Evolutionary conservation across 2,329 filamentous ascomycete genomes (phyloP).

Genomic region (Dichotomopilus funicola): DNA sequence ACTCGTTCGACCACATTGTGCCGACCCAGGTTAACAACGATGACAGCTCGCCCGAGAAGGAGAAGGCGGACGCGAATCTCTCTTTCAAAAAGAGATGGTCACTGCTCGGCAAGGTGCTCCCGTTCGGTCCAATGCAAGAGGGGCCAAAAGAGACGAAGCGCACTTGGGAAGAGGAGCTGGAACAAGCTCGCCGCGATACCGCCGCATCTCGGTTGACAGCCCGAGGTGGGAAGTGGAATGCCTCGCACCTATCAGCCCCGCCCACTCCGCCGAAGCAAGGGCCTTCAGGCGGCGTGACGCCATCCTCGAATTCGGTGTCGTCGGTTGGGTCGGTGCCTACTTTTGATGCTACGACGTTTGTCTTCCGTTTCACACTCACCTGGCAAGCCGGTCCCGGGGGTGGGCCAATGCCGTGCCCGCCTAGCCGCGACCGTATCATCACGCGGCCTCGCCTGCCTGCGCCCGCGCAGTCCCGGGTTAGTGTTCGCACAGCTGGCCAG

Average conservation of each 20-base stretch:
- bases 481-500: conserved; percentile 27
- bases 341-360: conserved; percentile 51
- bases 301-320: conserved; percentile 43
- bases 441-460: conserved; percentile 62
- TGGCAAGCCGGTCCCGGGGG: conserved; percentile 24
- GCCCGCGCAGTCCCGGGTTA: conserved; percentile 61
- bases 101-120: conserved; percentile 57
- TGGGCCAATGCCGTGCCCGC: conserved; percentile 44
- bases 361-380: conserved; percentile 63
- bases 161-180: conserved; percentile 41
- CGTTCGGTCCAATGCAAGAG: conserved; percentile 31
- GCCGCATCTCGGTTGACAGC: conserved; percentile 33
- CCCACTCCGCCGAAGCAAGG: conserved; percentile 34
- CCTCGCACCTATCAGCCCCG: conserved; percentile 20
- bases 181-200: conserved; percentile 44
- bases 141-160: conserved; percentile 17
- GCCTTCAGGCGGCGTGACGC: conserved; percentile 27
- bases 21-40: conserved; percentile 1
- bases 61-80: conserved; percentile 23
- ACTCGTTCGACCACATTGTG: conserved; percentile 15
- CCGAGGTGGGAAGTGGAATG: conserved; percentile 17
- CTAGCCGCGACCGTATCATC: conserved; percentile 56
- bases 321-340: conserved; percentile 50
- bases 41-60: background rate
- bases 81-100: conserved; percentile 55